Base-by-base conservation (phyloP, 2,329 filamentous ascomycete species). In the Pseudogymnoascus sp. region DNA sequence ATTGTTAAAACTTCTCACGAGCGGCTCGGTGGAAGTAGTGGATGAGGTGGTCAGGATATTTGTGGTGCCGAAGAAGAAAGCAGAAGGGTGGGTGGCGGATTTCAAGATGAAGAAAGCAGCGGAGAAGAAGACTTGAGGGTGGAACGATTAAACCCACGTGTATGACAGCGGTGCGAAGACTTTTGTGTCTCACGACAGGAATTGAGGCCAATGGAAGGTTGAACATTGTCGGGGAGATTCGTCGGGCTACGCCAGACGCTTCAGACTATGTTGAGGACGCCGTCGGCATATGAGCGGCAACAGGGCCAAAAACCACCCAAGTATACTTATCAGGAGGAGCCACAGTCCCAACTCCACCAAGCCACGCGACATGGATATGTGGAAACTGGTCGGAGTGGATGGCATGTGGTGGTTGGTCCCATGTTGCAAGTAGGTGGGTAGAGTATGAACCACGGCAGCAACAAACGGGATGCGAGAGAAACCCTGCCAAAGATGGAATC, bases 21-120 rank as follows among this genome's bases (percentile, higher is more conserved):
- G 84, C 7, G 91, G 89, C 5, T 92, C 88, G 70, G 85, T 95
- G 5, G 92, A 96, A 76, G 81, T 99, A 8, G 86, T 96, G 55
- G 93, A 99, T 75, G 88, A 90, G 31, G 76, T 97, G 65, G 83
- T 97, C 25, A 86, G 80, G 71, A 85, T 99, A 31, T 92, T 90
- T 71, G 85, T 97, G 1, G 80, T 99, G 66, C 93, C 93, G 0
- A 87, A 82, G 69, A 75, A 74, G 2, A 85, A 84, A 74, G 86
- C 88, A 1, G 81, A 81, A 7, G 80, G 74, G n/a, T 99, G 92
- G 87, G 86, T 96, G 36, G 82, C 84, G 65, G 89, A 94, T 68
- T 92, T 92, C 73, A 97, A 97, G 78, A 82, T 78, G 69, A 86
- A 89, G 72, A 90, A 85, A 74, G 80, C 79, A 3, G 77, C 76